phyloP scores from a whole-genome alignment of 768 basidiomycete genomes.

The Tricholoma sp. region DNA sequence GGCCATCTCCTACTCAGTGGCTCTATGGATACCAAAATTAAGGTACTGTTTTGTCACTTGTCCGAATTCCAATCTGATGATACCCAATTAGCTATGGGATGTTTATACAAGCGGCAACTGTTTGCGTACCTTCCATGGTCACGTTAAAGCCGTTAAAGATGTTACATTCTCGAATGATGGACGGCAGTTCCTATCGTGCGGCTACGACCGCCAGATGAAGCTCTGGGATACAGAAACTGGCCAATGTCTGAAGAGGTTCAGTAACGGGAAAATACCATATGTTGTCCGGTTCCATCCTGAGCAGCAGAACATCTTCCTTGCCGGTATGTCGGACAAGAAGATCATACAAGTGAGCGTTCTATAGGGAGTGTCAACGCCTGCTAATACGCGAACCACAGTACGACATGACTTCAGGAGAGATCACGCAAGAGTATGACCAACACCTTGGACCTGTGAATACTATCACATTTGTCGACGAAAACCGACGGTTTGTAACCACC shows the following conservation, averaged over 20 bases:
- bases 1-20: conserved; percentile 92
- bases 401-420: conserved; percentile 92
- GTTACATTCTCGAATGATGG: conserved; percentile 95
- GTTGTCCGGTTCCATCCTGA: conserved; percentile 96
- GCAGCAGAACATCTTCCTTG: conserved; percentile 89
- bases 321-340: conserved; percentile 99
- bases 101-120: conserved; percentile 96
- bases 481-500: conserved; percentile 94
- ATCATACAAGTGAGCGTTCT: conserved; percentile 78
- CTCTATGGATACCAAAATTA: conserved; percentile 98
- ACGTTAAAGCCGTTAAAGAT: conserved; percentile 95
- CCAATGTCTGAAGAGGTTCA: conserved; percentile 93
- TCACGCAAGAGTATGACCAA: conserved; percentile 97
- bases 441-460: conserved; percentile 98
- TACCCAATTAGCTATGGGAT: conserved; percentile 82
- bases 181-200: conserved; percentile 82
- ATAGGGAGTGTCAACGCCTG: neutral
- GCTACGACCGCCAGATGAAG: conserved; percentile 97
- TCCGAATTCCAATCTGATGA: conserved; percentile 1
- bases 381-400: conserved; percentile 53
- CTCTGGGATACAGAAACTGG: conserved; percentile 99
- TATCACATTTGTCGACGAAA: conserved; percentile 98
- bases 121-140: conserved; percentile 94
- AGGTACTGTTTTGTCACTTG: conserved; percentile 43
- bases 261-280: conserved; percentile 96